Percentiles rank a stretch among this genome's conserved stretches.
Evolutionary conservation across 2,329 filamentous ascomycete genomes (phyloP).

Genomic region (Waltergamsia citrina): DNA sequence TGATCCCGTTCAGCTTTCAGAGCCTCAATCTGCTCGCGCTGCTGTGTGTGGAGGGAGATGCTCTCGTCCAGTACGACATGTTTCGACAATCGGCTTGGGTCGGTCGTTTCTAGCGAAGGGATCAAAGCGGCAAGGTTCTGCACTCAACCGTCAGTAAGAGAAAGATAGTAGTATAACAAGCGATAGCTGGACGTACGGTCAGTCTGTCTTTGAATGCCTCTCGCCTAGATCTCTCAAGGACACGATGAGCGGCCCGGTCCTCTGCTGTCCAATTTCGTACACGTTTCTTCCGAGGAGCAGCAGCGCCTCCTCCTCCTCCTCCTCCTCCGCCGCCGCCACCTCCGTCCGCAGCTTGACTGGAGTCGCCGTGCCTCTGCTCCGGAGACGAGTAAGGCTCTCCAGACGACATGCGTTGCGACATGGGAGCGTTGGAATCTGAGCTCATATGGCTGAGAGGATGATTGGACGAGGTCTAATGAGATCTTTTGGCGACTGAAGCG

Average conservation of each 20-base stretch:
- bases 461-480: no score
- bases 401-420: no score
- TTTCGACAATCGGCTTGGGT: conserved; percentile 26
- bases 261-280: conserved; percentile 27
- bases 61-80: conserved; percentile 26
- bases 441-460: no score
- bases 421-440: no score
- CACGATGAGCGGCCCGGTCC: conserved; percentile 27
- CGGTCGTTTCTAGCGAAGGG: conserved; percentile 19
- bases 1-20: conserved; percentile 17
- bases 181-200: conserved; percentile 12
- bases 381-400: no score
- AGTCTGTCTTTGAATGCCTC: conserved; percentile 29
- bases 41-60: conserved; percentile 17
- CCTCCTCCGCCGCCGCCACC: no score
- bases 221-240: conserved; percentile 29
- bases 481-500: no score
- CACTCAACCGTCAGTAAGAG: background rate
- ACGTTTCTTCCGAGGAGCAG: conserved; percentile 26
- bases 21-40: conserved; percentile 10
- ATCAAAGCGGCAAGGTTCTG: conserved; percentile 24
- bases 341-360: no score
- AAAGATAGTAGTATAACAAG: background rate
- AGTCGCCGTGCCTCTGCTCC: no score
- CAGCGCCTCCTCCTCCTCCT: no score